Percentiles rank a stretch among this genome's conserved stretches.
These are phyloP conservation scores for Protomyces inundatus DNA, from an alignment of 1,139 yeast species.

Conservation along the genomic window DNA sequence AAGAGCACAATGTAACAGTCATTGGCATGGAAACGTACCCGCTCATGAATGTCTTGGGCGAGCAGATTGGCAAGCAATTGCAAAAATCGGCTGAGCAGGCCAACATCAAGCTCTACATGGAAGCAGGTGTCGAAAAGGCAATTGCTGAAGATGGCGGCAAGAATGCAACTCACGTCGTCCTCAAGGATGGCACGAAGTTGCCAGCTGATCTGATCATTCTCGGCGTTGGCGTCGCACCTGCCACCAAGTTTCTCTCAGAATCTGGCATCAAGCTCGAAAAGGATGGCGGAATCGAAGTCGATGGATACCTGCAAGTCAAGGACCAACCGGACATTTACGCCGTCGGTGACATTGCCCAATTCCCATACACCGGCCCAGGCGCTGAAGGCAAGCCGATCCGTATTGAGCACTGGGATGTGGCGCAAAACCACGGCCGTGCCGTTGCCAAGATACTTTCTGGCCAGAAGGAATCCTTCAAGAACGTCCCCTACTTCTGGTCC, in stretches of 20 bases:
- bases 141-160: constrained; percentile 12
- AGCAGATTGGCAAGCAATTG: constrained; percentile 24
- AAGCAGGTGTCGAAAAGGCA: constrained; percentile 28
- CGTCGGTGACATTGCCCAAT: constrained; percentile 30
- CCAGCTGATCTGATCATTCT: constrained; percentile 29
- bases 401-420: constrained; percentile 31
- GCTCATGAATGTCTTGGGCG: constrained; percentile 26
- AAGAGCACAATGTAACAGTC: constrained; percentile 27
- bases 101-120: constrained; percentile 26
- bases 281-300: constrained; percentile 29
- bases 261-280: constrained; percentile 24
- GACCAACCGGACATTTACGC: constrained; percentile 29
- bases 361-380: constrained; percentile 29
- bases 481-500: constrained; percentile 30
- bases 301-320: constrained; percentile 24
- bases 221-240: constrained; percentile 30
- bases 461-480: constrained; percentile 25
- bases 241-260: constrained; percentile 25
- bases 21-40: constrained; percentile 28
- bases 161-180: constrained; percentile 20
- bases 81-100: constrained; percentile 24
- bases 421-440: constrained; percentile 27
- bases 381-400: constrained; percentile 26
- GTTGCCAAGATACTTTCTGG: constrained; percentile 26
- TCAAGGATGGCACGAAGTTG: constrained; percentile 28